A percentile compares a stretch with the other conserved stretches of the same genome.
These are phyloP conservation scores for Leccinum rimulosum DNA, from an alignment of 768 basidiomycete genomes.

Conservation along the genomic window DNA sequence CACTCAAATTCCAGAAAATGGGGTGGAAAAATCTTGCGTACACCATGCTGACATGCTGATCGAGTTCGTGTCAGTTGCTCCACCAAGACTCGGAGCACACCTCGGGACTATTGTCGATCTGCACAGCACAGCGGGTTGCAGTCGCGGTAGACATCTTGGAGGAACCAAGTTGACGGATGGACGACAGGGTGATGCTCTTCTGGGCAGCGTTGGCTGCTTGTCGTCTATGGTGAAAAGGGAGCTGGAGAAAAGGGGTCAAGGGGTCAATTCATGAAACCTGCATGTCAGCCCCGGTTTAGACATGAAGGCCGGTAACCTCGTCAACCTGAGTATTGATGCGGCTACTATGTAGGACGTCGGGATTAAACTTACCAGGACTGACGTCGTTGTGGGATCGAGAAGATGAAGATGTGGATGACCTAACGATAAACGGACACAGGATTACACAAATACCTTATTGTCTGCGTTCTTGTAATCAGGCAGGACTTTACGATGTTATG, in stretches of 20 bases:
- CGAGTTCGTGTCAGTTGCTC: too few species aligned
- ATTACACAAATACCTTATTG: too few species aligned
- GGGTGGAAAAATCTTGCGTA: conserved; percentile 23
- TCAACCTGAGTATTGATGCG: conserved; percentile 6
- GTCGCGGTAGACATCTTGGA: background rate
- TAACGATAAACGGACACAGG: too few species aligned
- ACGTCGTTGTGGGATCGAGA: too few species aligned
- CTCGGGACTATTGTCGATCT: too few species aligned
- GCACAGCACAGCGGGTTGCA: background rate
- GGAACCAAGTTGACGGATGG: background rate
- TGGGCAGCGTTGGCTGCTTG: background rate
- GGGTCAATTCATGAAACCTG: conserved; percentile 2
- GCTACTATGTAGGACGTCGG: background rate
- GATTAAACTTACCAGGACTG: background rate
- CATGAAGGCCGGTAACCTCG: background rate
- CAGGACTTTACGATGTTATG: too few species aligned
- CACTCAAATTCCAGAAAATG: conserved; percentile 19
- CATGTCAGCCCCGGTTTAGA: background rate
- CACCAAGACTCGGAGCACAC: too few species aligned
- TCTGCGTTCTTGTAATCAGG: too few species aligned
- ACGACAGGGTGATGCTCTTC: background rate
- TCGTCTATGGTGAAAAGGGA: background rate
- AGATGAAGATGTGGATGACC: too few species aligned
- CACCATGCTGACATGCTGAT: conserved; percentile 19
- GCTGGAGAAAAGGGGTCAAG: background rate